Evolutionary conservation across 73 alveolate species (phyloP), one percentile per base, ranked within the genome.

Genomic region (Symbiodinium pilosum): DNA sequence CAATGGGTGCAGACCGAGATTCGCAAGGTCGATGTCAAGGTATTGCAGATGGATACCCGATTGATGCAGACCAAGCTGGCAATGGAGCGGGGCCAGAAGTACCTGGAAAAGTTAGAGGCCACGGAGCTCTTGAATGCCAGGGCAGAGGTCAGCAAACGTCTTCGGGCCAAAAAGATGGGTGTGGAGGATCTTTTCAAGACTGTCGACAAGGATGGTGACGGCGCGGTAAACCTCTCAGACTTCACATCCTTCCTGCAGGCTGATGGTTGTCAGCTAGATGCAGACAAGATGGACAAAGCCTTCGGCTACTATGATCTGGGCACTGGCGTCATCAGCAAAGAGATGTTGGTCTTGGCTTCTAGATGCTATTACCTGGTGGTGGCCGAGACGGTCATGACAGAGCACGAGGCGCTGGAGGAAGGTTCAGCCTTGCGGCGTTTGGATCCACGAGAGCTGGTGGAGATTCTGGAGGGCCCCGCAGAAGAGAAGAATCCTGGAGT

Each of bases 1-100:
- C 97, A 91, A 56, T 91, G 88, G 89, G 81, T 71, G 32, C 71
- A 42, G 54, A 14, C 52, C 36, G 97, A 91, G 97, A 91, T 34
- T 86, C 97, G 97, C 30, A 91, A 91, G 32, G 97, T 91, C 89
- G 97, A 91, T 52, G 18, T 71, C 89, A 91, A 91, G 97, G 97
- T 91, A 30, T 77, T 54, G 38, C 41, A 73, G 24, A 91, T 91
- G 97, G 88, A 91, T 34, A 75, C 89, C 38, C 97, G 97, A 24
- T 68, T 91, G 87, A 69, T 30, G 41, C 41, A 4, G 32, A 43
- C 88, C 32, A 39, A 54, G 7, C 89, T 42, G 81, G 97, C 97
- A 24, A 16, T 36, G 0, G 97, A 91, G 56, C 97, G 97, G 11
- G 97, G 81, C 38, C 87, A 86, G 30, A 47, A 40, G n/a, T 91